Evolutionary conservation across 169 alveolate genomes (phyloP).

Genomic region (Plasmodium berghei): DNA sequence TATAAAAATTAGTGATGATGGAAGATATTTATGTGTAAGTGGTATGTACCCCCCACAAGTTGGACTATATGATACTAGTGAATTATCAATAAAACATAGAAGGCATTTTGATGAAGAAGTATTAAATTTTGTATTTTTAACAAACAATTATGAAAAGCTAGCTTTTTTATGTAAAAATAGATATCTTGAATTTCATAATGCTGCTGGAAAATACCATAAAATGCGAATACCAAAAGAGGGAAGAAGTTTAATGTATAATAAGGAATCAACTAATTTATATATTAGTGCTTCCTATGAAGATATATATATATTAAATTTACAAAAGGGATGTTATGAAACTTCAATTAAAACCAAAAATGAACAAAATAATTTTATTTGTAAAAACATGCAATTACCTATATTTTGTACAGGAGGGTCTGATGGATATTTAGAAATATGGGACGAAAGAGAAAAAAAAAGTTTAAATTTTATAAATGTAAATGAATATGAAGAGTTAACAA

Average conservation of each 20-base stretch:
- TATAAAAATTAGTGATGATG: constrained; percentile 83
- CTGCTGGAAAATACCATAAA: constrained; percentile 83
- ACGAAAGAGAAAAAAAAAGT: constrained; percentile 47
- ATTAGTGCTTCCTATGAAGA: constrained; percentile 82
- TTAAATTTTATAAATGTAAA: constrained; percentile 24
- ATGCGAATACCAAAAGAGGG: constrained; percentile 86
- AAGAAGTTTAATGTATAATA: constrained; percentile 81
- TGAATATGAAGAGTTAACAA: constrained; percentile 31
- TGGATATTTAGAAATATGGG: constrained; percentile 67
- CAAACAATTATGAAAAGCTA: constrained; percentile 80
- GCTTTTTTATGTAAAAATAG: constrained; percentile 82
- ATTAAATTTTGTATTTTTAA: constrained; percentile 79
- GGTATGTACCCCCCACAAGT: constrained; percentile 87
- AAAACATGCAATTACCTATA: constrained; percentile 37
- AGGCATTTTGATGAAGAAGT: constrained; percentile 86
- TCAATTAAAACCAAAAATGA: constrained; percentile 30
- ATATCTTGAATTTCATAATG: constrained; percentile 83
- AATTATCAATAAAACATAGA: constrained; percentile 83
- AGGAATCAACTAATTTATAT: constrained; percentile 76
- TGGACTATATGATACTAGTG: constrained; percentile 84
- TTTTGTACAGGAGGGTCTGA: constrained; percentile 54
- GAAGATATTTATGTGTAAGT: constrained; percentile 80
- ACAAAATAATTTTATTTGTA: constrained; percentile 47
- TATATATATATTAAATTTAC: constrained; percentile 72
- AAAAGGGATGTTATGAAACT: constrained; percentile 37